phyloP scores from a whole-genome alignment of 2,329 filamentous ascomycete genomes.

The Hymenoscyphus albidus region DNA sequence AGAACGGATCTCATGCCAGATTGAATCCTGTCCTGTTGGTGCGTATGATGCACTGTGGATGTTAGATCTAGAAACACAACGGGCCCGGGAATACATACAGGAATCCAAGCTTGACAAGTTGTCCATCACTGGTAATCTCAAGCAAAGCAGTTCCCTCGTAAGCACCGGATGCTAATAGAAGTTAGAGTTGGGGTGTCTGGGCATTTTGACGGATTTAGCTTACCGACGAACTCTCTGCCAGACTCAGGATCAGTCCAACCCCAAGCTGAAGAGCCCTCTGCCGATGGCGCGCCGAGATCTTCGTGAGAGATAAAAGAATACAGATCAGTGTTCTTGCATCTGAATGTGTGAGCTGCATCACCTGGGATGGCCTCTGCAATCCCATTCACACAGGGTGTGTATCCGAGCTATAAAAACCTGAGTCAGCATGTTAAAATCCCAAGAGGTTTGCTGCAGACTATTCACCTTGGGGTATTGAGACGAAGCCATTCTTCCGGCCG shows the following conservation, averaged over 20 bases:
- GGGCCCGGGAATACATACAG: conserved; percentile 40
- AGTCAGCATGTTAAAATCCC: conserved; percentile 6
- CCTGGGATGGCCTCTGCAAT: conserved; percentile 16
- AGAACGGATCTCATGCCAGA: conserved; percentile 39
- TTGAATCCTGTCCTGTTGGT: conserved; percentile 19
- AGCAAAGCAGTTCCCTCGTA: conserved; percentile 49
- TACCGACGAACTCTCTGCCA: conserved; percentile 43
- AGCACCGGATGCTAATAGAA: conserved; percentile 40
- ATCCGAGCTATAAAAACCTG: conserved; percentile 11
- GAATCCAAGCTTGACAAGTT: conserved; percentile 45
- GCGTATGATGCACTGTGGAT: conserved; percentile 14
- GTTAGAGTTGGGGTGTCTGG: too few species aligned
- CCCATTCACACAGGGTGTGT: conserved; percentile 14
- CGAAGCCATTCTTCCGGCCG: conserved; percentile 36
- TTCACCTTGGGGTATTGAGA: conserved; percentile 27
- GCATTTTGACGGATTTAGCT: too few species aligned
- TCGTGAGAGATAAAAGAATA: conserved; percentile 54
- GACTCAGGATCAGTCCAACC: conserved; percentile 45
- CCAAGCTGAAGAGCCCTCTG: conserved; percentile 29
- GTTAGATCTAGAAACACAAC: background rate
- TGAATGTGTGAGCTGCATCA: conserved; percentile 31
- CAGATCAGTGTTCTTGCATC: conserved; percentile 49
- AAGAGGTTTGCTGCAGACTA: conserved; percentile 10
- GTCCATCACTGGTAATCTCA: conserved; percentile 43
- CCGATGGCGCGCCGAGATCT: conserved; percentile 46